phyloP scores from a whole-genome alignment of 75 land plant genomes.

The Pinus albicaulis region DNA sequence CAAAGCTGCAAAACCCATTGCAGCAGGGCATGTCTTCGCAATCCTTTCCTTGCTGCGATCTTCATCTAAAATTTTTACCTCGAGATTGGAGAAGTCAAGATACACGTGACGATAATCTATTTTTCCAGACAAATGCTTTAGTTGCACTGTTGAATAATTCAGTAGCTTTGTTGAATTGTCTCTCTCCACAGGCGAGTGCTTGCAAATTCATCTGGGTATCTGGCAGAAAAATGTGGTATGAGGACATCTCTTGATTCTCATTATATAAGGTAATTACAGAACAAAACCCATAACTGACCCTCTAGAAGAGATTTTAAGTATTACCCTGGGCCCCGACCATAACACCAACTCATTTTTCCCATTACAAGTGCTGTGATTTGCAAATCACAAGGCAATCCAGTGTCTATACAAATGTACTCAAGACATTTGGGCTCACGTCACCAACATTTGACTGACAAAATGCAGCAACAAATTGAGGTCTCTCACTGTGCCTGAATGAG shows the following conservation, averaged over 20 bases:
- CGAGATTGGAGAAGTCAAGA: conserved; percentile 56
- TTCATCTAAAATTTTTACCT: conserved; percentile 28
- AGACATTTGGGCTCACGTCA: conserved; percentile 93
- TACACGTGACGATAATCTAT: conserved; percentile 63
- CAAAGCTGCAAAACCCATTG: conserved; percentile 78
- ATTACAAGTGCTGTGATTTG: conserved; percentile 97
- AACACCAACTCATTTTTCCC: conserved; percentile 90
- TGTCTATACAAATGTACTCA: conserved; percentile 89
- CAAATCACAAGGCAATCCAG: conserved; percentile 95
- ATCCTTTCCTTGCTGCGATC: conserved; percentile 2
- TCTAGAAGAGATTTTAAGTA: not conserved
- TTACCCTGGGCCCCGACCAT: conserved; percentile 99
- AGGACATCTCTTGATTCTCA: not conserved
- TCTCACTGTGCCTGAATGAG: conserved; percentile 37
- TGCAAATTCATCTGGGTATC: conserved; percentile 80
- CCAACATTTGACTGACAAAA: conserved; percentile 99
- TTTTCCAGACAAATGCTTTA: conserved; percentile 56
- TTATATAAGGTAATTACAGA: not conserved
- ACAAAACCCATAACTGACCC: not conserved
- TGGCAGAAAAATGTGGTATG: conserved; percentile 10
- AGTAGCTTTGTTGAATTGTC: conserved; percentile 57
- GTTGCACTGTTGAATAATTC: conserved; percentile 49
- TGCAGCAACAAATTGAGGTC: conserved; percentile 81
- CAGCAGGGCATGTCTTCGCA: conserved; percentile 77
- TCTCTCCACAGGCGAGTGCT: conserved; percentile 71